Base-by-base conservation (phyloP, 345 rosid species). In the Cochlearia excelsa region DNA sequence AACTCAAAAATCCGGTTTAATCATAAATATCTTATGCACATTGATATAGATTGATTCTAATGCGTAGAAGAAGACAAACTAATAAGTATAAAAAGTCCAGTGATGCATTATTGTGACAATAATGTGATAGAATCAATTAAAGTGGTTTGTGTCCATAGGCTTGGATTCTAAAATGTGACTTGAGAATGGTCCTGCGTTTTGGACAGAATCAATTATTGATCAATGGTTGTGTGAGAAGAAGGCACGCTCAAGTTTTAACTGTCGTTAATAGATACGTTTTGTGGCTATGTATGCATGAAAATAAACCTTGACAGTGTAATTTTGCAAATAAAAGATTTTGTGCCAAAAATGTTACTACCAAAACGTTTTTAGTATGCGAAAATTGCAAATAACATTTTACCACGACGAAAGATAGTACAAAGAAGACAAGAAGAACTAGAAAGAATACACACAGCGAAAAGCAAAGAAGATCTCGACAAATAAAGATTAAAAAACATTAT, bases 401-500 rank as follows among this genome's bases (percentile, higher is more conserved):
- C n/a, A n/a, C n/a, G n/a, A n/a, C n/a, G n/a, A n/a, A n/a, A n/a
- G n/a, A n/a, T n/a, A n/a, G n/a, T n/a, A n/a, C n/a, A n/a, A n/a
- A n/a, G n/a, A n/a, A n/a, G n/a, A n/a, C n/a, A n/a, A n/a, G n/a
- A n/a, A n/a, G n/a, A n/a, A n/a, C n/a, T n/a, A n/a, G n/a, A n/a
- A n/a, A n/a, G n/a, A n/a, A n/a, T n/a, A n/a, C n/a, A n/a, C n/a
- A n/a, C n/a, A n/a, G n/a, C n/a, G n/a, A n/a, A n/a, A n/a, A n/a
- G n/a, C n/a, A n/a, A n/a, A n/a, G n/a, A n/a, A n/a, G n/a, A n/a
- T n/a, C n/a, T n/a, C n/a, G n/a, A n/a, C n/a, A 41, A 31, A 31
- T 2, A 55, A 52, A 54, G 68, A 34, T 69, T 28, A 50, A 61
- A 69, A 69, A 63, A 31, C 74, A 69, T 62, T 55, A 57, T 57